Percentiles rank a stretch among this genome's conserved stretches.
phyloP scores from a whole-genome alignment of 2,329 filamentous ascomycete genomes.

The Aspergillus fijiensis region DNA sequence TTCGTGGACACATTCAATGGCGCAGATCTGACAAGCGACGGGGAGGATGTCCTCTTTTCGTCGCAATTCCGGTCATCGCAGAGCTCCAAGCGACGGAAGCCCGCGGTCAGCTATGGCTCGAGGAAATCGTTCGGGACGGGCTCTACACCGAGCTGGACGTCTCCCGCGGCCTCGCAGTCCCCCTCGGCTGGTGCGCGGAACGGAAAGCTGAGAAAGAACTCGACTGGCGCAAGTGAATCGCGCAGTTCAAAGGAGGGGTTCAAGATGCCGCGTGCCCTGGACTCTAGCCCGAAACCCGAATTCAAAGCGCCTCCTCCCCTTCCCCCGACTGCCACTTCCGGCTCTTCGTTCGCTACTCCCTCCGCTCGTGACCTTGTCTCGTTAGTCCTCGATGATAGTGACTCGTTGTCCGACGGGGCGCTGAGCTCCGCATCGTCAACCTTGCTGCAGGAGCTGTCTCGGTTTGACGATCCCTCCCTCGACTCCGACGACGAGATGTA shows the following conservation, averaged over 20 bases:
- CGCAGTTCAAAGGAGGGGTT: constrained; percentile 17
- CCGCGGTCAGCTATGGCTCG: constrained; percentile 17
- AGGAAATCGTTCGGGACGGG: constrained; percentile 15
- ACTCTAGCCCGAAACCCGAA: constrained; percentile 13
- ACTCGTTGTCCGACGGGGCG: constrained; percentile 32
- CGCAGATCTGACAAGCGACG: not conserved
- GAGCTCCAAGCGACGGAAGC: constrained; percentile 16
- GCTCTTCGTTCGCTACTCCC: constrained; percentile 29
- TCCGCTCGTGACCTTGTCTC: constrained; percentile 19
- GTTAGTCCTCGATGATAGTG: constrained; percentile 25
- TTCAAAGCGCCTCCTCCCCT: constrained; percentile 30
- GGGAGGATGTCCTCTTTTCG: constrained; percentile 10
- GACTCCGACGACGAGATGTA: constrained; percentile 8
- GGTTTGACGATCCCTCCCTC: constrained; percentile 8
- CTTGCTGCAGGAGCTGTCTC: constrained; percentile 20
- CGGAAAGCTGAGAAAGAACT: constrained; percentile 9
- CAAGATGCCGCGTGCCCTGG: constrained; percentile 26
- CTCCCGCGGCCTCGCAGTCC: constrained; percentile 8
- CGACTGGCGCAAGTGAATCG: constrained; percentile 7
- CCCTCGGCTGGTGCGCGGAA: constrained; percentile 10
- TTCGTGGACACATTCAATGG: constrained; percentile 9
- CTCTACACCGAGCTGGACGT: constrained; percentile 17
- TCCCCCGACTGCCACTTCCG: constrained; percentile 25
- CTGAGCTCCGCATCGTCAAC: constrained; percentile 30
- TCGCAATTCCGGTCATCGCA: constrained; percentile 12